These are phyloP conservation scores for Astrocystis sublimbata DNA, from an alignment of 495 filamentous ascomycete species.

Conservation along the genomic window DNA sequence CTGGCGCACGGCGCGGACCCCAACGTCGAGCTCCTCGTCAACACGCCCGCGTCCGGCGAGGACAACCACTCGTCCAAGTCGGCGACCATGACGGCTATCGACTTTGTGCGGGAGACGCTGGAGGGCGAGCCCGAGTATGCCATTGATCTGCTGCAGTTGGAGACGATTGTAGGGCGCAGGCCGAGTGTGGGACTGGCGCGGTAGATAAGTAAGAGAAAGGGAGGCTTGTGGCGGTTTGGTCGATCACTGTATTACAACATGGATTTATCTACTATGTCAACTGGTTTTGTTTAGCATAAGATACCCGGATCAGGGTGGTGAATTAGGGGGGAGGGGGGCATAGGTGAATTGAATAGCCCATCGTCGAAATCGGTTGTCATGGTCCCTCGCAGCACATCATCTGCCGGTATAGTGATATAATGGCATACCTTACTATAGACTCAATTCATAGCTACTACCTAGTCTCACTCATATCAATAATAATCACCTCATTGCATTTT, in stretches of 20 bases:
- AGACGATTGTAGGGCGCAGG: constrained; percentile 30
- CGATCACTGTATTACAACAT: constrained; percentile 1
- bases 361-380: background rate
- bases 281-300: constrained; percentile 8
- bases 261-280: too few relatives aligned
- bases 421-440: too few relatives aligned
- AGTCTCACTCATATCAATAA: too few relatives aligned
- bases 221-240: too few relatives aligned
- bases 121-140: constrained; percentile 36
- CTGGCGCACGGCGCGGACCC: constrained; percentile 33
- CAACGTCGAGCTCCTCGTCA: constrained; percentile 27
- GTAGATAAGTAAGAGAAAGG: too few relatives aligned
- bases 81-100: constrained; percentile 26
- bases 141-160: constrained; percentile 32
- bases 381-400: too few relatives aligned
- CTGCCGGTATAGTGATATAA: too few relatives aligned
- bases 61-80: constrained; percentile 31
- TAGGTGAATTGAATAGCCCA: background rate
- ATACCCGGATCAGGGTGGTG: constrained; percentile 6
- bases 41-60: constrained; percentile 18
- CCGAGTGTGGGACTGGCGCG: constrained; percentile 29
- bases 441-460: too few relatives aligned
- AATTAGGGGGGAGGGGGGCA: constrained; percentile 5
- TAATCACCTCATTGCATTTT: too few relatives aligned
- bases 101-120: constrained; percentile 33